Percentiles rank a stretch among this genome's conserved stretches.
phyloP scores from a whole-genome alignment of 1,284 basidiomycete species.

The Hypsizygus ulmarius region DNA sequence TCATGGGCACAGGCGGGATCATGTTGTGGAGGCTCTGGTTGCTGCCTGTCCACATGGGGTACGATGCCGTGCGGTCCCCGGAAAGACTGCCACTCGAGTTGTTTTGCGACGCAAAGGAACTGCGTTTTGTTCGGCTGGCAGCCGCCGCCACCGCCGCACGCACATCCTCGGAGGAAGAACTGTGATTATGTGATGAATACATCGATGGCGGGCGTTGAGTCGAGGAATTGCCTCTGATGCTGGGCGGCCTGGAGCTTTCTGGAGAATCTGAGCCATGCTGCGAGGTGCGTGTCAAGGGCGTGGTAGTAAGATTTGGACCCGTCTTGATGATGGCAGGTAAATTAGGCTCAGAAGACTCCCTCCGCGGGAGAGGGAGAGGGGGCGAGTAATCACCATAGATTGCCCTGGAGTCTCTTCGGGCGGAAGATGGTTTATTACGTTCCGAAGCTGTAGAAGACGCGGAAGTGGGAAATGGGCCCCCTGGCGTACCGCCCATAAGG shows the following conservation, averaged over 20 bases:
- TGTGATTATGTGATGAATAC: conserved; percentile 39
- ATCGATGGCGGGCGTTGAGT: conserved; percentile 51
- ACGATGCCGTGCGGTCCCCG: conserved; percentile 31
- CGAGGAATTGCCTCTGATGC: conserved; percentile 31
- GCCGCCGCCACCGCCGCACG: conserved; percentile 35
- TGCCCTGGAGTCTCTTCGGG: conserved; percentile 38
- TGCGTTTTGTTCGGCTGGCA: conserved; percentile 34
- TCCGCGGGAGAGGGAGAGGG: conserved; percentile 34
- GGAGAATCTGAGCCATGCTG: conserved; percentile 36
- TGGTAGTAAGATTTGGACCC: conserved; percentile 2
- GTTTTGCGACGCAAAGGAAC: conserved; percentile 36
- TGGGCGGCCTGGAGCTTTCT: conserved; percentile 49
- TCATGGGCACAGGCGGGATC: conserved; percentile 29
- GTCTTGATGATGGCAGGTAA: conserved; percentile 17
- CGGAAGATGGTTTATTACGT: conserved; percentile 36
- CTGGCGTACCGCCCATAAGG: conserved; percentile 13
- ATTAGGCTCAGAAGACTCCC: conserved; percentile 42
- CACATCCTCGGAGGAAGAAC: conserved; percentile 58
- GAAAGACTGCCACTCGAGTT: conserved; percentile 30
- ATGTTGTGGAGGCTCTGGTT: conserved; percentile 31
- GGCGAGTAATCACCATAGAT: conserved; percentile 29
- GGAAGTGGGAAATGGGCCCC: conserved; percentile 24
- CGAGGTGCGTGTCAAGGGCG: conserved; percentile 21
- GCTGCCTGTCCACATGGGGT: conserved; percentile 38
- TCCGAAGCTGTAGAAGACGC: conserved; percentile 40